Evolutionary conservation across 2,329 filamentous ascomycete species (phyloP).

Genomic region (Penicillium griseofulvum): DNA sequence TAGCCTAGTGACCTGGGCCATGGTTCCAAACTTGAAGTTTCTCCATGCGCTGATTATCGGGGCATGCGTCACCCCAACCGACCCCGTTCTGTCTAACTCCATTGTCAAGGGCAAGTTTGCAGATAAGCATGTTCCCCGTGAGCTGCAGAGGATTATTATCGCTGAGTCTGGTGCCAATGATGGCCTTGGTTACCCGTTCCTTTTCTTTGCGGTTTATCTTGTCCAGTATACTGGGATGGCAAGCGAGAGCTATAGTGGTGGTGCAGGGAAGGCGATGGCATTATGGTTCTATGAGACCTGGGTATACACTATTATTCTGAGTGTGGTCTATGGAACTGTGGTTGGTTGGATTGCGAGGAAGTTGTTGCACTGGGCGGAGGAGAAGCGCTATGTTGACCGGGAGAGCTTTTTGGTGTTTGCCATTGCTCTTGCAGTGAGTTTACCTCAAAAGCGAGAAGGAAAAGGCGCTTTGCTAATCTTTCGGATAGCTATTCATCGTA

Average conservation of each 20-base stretch:
- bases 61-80: constrained; percentile 87
- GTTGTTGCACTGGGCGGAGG: constrained; percentile 78
- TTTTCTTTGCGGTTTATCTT: constrained; percentile 80
- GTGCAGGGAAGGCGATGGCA: constrained; percentile 65
- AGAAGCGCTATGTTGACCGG: constrained; percentile 75
- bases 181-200: constrained; percentile 81
- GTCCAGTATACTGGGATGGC: constrained; percentile 69
- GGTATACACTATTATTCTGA: constrained; percentile 78
- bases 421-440: constrained; percentile 70
- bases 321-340: constrained; percentile 70
- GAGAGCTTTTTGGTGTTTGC: constrained; percentile 88
- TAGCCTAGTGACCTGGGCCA: constrained; percentile 72
- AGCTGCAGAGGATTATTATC: constrained; percentile 75
- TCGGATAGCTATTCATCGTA: constrained; percentile 67
- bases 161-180: constrained; percentile 87
- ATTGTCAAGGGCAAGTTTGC: constrained; percentile 94
- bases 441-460: not conserved
- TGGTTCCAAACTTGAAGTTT: constrained; percentile 70
- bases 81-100: constrained; percentile 81
- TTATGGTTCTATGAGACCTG: constrained; percentile 84
- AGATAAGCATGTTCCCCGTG: constrained; percentile 80
- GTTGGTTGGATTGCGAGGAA: constrained; percentile 82
- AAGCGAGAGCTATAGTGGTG: constrained; percentile 56
- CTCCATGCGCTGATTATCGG: constrained; percentile 77
- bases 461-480: constrained; percentile 7